Evolutionary conservation across 192 early-diverging fungal genomes (phyloP), one percentile per base, ranked within the genome.

Genomic region (Coemansia brasiliensis): DNA sequence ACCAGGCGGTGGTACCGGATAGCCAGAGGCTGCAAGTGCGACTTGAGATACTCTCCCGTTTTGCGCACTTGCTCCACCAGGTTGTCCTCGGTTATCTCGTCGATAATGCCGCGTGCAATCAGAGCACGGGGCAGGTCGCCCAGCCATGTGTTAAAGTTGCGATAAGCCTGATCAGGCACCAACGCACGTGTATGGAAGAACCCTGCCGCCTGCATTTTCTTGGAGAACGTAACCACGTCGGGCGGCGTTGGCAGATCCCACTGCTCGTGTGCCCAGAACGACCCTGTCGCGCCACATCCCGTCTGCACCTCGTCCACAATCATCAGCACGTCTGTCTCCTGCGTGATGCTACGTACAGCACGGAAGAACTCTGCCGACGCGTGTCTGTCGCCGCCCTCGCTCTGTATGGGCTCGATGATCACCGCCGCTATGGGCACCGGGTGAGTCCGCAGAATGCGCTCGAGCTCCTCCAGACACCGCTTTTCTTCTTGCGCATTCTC

Each of bases 221-320:
- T 90, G 18, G 86, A 87, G 45, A 90, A 90, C 0, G 88, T 90
- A 9, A 90, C 88, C 61, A 88, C 85, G 55, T 90, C 88, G 9
- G 88, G 88, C 48, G 87, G 81, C 21, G 67, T 76, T 24, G 73
- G 72, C 46, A 90, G 65, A 6, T 66, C 58, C 88, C 88, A 90
- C n/a, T 83, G 79, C 56, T 87, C 86, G 63, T 90, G 88, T 2
- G 87, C 88, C 88, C 88, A 90, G 64, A 90, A 90, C 2, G 81
- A 72, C 42, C 88, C 88, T 0, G 88, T 86, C 17, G 86, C 83
- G 8, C 83, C 88, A 20, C 87, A 87, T 53, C 88, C 88, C 1
- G 88, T 90, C 57, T 90, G 88, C 39, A 90, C 88, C 57, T 90
- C 88, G 52, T 90, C 88, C n/a, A 90, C 88, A 57, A 90, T 90